Conservation (phyloP, 2,329 filamentous ascomycete genomes). For the Metarhizium guizhouense region DNA sequence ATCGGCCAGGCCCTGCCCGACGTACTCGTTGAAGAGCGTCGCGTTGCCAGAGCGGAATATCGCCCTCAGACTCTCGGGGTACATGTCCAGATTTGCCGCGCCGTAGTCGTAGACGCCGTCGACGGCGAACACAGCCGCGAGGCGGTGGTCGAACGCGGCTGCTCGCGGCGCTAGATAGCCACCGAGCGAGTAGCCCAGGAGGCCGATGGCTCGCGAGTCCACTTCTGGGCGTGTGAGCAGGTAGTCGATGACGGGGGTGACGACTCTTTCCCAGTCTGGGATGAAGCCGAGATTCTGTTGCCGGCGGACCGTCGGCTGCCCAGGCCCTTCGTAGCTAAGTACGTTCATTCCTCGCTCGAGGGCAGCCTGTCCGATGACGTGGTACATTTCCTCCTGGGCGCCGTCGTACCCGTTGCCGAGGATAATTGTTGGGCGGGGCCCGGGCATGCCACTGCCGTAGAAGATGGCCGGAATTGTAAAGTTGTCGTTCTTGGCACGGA, state of each 20-base stretch:
- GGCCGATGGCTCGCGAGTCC: slow-evolving; percentile 20
- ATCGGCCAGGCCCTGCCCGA: background rate
- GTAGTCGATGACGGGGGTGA: slow-evolving; percentile 31
- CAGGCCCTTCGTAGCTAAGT: slow-evolving; percentile 35
- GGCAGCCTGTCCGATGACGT: slow-evolving; percentile 23
- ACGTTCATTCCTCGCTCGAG: slow-evolving; percentile 31
- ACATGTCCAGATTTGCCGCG: slow-evolving; percentile 6
- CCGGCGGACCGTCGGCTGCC: slow-evolving; percentile 30
- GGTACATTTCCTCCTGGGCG: slow-evolving; percentile 33
- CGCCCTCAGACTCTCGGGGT: background rate
- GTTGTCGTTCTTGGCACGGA: slow-evolving; percentile 15
- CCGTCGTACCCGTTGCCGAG: slow-evolving; percentile 34
- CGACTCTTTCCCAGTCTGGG: slow-evolving; percentile 31
- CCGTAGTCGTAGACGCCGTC: slow-evolving; percentile 27
- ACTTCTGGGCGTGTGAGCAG: slow-evolving; percentile 18
- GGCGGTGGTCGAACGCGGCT: slow-evolving; percentile 32
- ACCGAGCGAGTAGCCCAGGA: slow-evolving; percentile 31
- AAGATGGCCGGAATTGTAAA: slow-evolving; percentile 29
- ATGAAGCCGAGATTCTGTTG: slow-evolving; percentile 33
- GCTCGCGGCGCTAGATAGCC: slow-evolving; percentile 29
- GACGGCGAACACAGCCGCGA: slow-evolving; percentile 27
- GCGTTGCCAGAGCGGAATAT: slow-evolving; percentile 10
- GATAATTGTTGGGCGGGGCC: slow-evolving; percentile 27
- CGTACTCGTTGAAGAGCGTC: slow-evolving; percentile 9
- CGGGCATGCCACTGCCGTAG: slow-evolving; percentile 14